Evolutionary conservation across 2,329 filamentous ascomycete genomes (phyloP).

Genomic region (Pseudogymnoascus sp.): DNA sequence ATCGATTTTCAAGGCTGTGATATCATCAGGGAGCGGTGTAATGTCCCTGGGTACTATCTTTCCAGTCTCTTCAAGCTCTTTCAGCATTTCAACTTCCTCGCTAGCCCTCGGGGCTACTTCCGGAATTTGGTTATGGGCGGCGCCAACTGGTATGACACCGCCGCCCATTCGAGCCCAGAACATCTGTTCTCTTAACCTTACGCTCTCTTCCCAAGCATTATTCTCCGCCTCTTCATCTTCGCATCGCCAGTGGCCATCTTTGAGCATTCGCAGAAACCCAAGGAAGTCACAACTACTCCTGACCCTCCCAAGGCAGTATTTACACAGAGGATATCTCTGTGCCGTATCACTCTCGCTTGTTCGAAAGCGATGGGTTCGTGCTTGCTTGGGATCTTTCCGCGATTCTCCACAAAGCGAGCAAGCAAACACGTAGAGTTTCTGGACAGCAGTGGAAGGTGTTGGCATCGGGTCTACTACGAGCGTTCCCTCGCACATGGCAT

Average conservation of each 20-base stretch:
- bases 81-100: conserved; percentile 23
- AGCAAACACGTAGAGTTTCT: conserved; percentile 33
- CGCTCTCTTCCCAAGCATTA: conserved; percentile 89
- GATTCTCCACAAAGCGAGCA: conserved; percentile 87
- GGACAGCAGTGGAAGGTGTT: conserved; percentile 41
- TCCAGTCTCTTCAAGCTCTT: conserved; percentile 25
- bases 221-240: conserved; percentile 79
- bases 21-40: conserved; percentile 20
- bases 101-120: conserved; percentile 23
- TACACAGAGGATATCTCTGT: conserved; percentile 82
- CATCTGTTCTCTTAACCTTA: conserved; percentile 84
- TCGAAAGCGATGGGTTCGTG: conserved; percentile 80
- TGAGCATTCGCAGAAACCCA: conserved; percentile 82
- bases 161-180: conserved; percentile 94
- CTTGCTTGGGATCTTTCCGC: conserved; percentile 61
- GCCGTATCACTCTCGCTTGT: conserved; percentile 80
- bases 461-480: conserved; percentile 86
- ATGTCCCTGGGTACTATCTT: conserved; percentile 26
- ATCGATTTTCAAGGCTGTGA: not conserved
- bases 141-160: conserved; percentile 63
- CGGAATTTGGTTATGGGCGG: conserved; percentile 19
- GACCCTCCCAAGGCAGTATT: conserved; percentile 76
- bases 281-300: conserved; percentile 88
- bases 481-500: conserved; percentile 74
- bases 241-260: conserved; percentile 84